phyloP scores from a whole-genome alignment of 371 early-diverging fungal genomes.

The Gilbertella persicaria region DNA sequence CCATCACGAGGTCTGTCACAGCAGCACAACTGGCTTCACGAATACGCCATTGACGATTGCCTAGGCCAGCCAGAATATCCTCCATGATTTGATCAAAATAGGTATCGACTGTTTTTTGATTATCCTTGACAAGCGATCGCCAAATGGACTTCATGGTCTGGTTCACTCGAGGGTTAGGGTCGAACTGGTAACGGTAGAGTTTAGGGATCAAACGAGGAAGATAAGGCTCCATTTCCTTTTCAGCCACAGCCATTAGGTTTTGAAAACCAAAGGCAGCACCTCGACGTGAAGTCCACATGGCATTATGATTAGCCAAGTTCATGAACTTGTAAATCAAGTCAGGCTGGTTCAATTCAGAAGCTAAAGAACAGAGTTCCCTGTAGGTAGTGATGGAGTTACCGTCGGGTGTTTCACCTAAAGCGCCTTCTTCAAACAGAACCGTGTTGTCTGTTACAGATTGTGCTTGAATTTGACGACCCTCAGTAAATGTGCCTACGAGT shows the following conservation, averaged over 20 bases:
- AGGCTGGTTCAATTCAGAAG: slow-evolving; percentile 91
- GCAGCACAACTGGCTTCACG: slow-evolving; percentile 83
- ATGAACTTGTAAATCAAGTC: slow-evolving; percentile 95
- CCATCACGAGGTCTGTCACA: slow-evolving; percentile 77
- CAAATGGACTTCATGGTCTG: slow-evolving; percentile 90
- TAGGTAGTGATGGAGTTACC: slow-evolving; percentile 82
- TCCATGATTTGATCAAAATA: slow-evolving; percentile 81
- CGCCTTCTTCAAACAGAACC: slow-evolving; percentile 71
- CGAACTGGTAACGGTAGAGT: slow-evolving; percentile 85
- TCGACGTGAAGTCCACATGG: slow-evolving; percentile 88
- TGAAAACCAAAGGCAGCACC: slow-evolving; percentile 91
- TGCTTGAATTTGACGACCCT: slow-evolving; percentile 56
- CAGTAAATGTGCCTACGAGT: slow-evolving; percentile 63
- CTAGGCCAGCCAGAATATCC: slow-evolving; percentile 75
- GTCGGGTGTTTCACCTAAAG: slow-evolving; percentile 80
- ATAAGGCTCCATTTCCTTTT: slow-evolving; percentile 77
- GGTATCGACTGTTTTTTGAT: slow-evolving; percentile 74
- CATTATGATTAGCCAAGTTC: slow-evolving; percentile 89
- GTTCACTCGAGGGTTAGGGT: slow-evolving; percentile 85
- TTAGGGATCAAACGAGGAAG: slow-evolving; percentile 79
- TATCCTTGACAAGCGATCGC: slow-evolving; percentile 78
- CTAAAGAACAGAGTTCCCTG: slow-evolving; percentile 83
- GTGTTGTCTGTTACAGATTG: slow-evolving; percentile 81
- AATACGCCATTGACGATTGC: slow-evolving; percentile 85
- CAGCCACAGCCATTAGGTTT: slow-evolving; percentile 76